Evolutionary conservation across 1,139 yeast genomes (phyloP), one percentile per base, ranked within the genome.

Genomic region (Geotrichum histeridarum): DNA sequence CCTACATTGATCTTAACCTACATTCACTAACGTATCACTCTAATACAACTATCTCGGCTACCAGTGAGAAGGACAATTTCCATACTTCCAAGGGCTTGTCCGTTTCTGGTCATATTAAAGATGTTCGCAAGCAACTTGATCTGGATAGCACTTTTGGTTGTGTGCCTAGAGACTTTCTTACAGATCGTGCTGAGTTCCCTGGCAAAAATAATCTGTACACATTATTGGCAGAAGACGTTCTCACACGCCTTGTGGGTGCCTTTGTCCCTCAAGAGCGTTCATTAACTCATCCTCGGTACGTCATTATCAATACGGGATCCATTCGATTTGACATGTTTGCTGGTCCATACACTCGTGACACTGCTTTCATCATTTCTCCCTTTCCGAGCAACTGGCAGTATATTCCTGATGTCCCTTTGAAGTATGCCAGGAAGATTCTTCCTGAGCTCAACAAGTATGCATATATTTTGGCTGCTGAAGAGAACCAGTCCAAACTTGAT

Each of bases 291-390:
- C 79, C 86, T 31, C 74, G 96, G 57, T 73, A 83, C 30, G 77
- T 89, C 35, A 71, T 87, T 48, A 80, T 89, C 57, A 93, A 93
- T 65, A 86, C 97, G 0, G 98, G 98, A 0, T 86, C 95, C 0
- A 78, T 93, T 4, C 78, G 99, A 51, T 93, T 88, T 67, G 98
- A 93, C 67, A 70, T 93, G 54, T 86, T 86, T 72, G 81, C 84
- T 67, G 99, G 98, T 0, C 82, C 84, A 1, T 93, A 85, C 66
- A 90, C 96, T 0, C 71, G 75, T 44, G 96, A 91, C 68, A 77
- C 94, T 0, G 86, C 86, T 58, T 93, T 76, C 65, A 88, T 86
- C 48, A 86, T 93, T 0, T 84, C 95, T 0, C 98, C 99, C 0
- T 93, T 90, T 70, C 76, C 79, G 54, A 90, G 90, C 65, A 77